Base-by-base conservation (phyloP, 768 basidiomycete genomes). In the Strobilomyces dryophilus region DNA sequence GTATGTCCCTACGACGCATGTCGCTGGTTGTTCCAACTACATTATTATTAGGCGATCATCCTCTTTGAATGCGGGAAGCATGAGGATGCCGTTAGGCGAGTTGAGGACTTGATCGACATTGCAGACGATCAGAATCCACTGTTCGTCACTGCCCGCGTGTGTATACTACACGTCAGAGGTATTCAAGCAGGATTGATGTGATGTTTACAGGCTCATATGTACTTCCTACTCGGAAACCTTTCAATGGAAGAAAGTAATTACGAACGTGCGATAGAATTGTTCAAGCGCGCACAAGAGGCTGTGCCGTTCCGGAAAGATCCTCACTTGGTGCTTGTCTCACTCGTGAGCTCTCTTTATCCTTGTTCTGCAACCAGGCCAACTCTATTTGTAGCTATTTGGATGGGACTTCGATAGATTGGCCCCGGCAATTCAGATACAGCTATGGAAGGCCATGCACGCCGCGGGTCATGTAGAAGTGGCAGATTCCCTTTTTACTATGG, bases 401-500 rank as follows among this genome's bases (percentile, higher is more conserved):
- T 60, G 59, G 59, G 21, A 52, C 18, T 57, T 60, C 40, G 59
- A 60, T 1, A 18, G 27, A 8, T 8, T 27, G 27, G 27, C 27
- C 4, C 27, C 27, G 27, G 27, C 27, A 8, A 27, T 27, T 8
- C 27, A 27, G 27, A 4, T 27, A 27, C 27, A 39, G 11, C 45
- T 58, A 12, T 20, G 8, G n/a, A 20, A 46, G 37, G 40, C 51
- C 12, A 29, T 40, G 18, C 1, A 36, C 40, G 43, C 17, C 6
- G 24, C 26, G 3, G 47, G 34, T 8, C n/a, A 17, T 6, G 12
- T 35, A 8, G 37, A 40, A 26, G 11, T 26, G 5, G 14, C 15
- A 2, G 27, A 7, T 1, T 21, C 45, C 2, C 29, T 47, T 37
- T n/a, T 36, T 17, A 27, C 32, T 10, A 21, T 52, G 5, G 20